A percentile compares a stretch with the other conserved stretches of the same genome.
Conservation (phyloP, 2,329 filamentous ascomycete genomes). For the Hypoxylon sp. region DNA sequence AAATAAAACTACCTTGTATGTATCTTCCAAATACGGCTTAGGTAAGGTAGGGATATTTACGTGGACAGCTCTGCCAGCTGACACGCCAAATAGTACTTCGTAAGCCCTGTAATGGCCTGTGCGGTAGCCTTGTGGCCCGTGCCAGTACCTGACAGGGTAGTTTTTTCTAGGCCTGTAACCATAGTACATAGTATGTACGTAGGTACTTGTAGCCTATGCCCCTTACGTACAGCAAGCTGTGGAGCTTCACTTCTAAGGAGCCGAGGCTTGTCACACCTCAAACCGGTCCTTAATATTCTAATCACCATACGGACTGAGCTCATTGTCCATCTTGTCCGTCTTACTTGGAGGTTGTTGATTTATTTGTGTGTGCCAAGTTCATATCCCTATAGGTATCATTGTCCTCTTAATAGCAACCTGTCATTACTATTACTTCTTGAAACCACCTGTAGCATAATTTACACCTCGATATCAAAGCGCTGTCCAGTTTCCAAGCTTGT, state of each 20-base stretch:
- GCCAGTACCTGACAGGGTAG: too few species aligned
- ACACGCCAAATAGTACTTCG: too few species aligned
- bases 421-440: not conserved
- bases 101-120: too few species aligned
- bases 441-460: not conserved
- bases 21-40: too few species aligned
- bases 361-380: too few species aligned
- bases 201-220: not conserved
- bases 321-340: not conserved
- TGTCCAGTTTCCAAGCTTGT: not conserved
- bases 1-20: too few species aligned
- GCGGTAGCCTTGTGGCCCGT: too few species aligned
- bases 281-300: not conserved
- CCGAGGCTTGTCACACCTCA: slow-evolving; percentile 22
- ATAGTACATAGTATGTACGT: too few species aligned
- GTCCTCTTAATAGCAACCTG: not conserved
- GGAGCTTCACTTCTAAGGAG: slow-evolving; percentile 10
- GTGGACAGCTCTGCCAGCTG: too few species aligned
- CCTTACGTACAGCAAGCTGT: not conserved
- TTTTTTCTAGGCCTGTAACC: too few species aligned
- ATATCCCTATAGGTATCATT: not conserved
- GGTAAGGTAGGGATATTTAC: too few species aligned
- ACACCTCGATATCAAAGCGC: not conserved
- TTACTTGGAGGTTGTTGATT: not conserved
- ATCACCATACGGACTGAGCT: not conserved